Conservation (phyloP, 495 filamentous ascomycete genomes). For the Xylaria intraflava region DNA sequence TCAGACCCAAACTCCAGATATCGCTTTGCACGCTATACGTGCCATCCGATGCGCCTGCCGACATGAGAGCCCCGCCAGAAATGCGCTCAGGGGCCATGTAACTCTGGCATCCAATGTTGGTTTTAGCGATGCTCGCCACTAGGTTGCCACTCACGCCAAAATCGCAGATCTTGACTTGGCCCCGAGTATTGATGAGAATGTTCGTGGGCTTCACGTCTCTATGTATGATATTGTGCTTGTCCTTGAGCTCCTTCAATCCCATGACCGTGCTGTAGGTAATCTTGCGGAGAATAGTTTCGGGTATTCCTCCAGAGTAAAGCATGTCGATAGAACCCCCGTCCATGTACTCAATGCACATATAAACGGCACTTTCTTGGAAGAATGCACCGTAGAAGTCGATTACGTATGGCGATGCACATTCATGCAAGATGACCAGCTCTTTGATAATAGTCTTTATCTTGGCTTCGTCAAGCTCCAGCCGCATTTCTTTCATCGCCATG, state of each 20-base stretch:
- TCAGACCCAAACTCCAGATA: slow-evolving; percentile 93
- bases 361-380: slow-evolving; percentile 97
- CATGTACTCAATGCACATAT: slow-evolving; percentile 99
- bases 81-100: slow-evolving; percentile 99
- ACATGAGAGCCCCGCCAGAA: slow-evolving; percentile 72
- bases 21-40: slow-evolving; percentile 98
- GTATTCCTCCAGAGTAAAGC: slow-evolving; percentile 86
- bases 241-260: slow-evolving; percentile 88
- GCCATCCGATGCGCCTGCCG: slow-evolving; percentile 63
- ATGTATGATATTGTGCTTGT: slow-evolving; percentile 99
- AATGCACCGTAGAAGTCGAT: slow-evolving; percentile 99
- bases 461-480: slow-evolving; percentile 91
- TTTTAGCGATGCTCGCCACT: slow-evolving; percentile 95
- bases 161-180: slow-evolving; percentile 97
- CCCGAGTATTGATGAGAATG: slow-evolving; percentile 81
- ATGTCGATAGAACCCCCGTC: slow-evolving; percentile 99
- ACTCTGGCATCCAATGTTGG: slow-evolving; percentile 98
- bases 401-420: slow-evolving; percentile 90
- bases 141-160: slow-evolving; percentile 97
- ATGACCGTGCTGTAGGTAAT: slow-evolving; percentile 85
- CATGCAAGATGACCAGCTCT: slow-evolving; percentile 93
- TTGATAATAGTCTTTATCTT: slow-evolving; percentile 98
- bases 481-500: slow-evolving; percentile 99
- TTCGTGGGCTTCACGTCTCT: slow-evolving; percentile 98
- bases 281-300: slow-evolving; percentile 82